phyloP scores from a whole-genome alignment of 164 flowering plant genomes.

The Vitis labrusca region DNA sequence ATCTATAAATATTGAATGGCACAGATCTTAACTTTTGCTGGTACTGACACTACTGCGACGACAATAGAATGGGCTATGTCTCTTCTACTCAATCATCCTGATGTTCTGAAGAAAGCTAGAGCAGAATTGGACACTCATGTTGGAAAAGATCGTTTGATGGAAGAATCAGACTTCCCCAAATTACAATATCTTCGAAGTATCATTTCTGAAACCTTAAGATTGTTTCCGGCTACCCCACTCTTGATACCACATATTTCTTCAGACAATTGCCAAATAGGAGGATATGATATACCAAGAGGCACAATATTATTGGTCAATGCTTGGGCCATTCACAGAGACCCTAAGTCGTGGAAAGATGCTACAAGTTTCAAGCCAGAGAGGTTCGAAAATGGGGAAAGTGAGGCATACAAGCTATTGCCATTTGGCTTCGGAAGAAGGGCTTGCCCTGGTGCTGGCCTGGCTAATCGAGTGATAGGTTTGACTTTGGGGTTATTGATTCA shows the following conservation, averaged over 20 bases:
- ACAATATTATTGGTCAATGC: conserved; percentile 4
- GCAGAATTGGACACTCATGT: too few species aligned
- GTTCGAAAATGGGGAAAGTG: conserved; percentile 3
- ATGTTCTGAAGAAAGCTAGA: too few species aligned
- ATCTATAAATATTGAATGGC: not conserved
- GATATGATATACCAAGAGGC: conserved; percentile 3
- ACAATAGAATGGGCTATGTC: conserved; percentile 14
- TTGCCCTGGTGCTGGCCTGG: conserved; percentile 7
- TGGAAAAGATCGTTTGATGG: too few species aligned
- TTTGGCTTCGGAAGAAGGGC: conserved; percentile 10
- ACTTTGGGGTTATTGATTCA: conserved; percentile 4
- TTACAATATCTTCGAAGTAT: not conserved
- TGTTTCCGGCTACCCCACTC: conserved; percentile 10
- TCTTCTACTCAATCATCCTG: too few species aligned
- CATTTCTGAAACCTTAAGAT: not conserved
- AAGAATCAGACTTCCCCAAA: too few species aligned
- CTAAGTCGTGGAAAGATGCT: conserved; percentile 9
- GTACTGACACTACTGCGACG: not conserved
- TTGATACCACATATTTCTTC: conserved; percentile 8
- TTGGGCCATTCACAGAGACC: conserved; percentile 1
- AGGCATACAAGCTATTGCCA: conserved; percentile 2
- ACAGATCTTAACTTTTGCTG: not conserved
- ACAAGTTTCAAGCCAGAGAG: conserved; percentile 9
- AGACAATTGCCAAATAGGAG: not conserved
- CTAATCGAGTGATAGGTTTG: conserved; percentile 1